Evolutionary conservation across 805 yeast genomes (phyloP).

Genomic region (Kodamaea hsintzibuensis): DNA sequence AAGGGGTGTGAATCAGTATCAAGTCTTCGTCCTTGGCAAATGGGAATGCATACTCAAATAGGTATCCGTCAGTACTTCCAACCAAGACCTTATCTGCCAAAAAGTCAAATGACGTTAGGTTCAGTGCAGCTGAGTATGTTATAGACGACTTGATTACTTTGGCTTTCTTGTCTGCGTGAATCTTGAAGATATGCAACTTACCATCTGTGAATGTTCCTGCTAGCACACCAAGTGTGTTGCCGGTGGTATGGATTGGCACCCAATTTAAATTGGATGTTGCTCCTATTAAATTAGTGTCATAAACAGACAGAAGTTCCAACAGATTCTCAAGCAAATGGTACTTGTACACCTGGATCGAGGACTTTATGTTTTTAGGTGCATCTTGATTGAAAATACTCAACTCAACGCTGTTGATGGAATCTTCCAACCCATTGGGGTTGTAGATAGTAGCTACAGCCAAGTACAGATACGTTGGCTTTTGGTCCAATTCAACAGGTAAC

Average conservation of each 20-base stretch:
- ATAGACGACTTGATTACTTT: slow-evolving; percentile 14
- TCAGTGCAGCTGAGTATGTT: slow-evolving; percentile 10
- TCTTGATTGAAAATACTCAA: slow-evolving; percentile 30
- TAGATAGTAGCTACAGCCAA: slow-evolving; percentile 54
- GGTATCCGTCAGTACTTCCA: slow-evolving; percentile 59
- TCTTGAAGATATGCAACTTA: slow-evolving; percentile 46
- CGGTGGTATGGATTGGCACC: slow-evolving; percentile 34
- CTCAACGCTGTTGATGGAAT: slow-evolving; percentile 24
- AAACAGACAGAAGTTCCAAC: slow-evolving; percentile 29
- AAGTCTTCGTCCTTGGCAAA: slow-evolving; percentile 5
- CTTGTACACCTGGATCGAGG: slow-evolving; percentile 49
- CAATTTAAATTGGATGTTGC: slow-evolving; percentile 42
- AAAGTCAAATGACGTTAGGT: slow-evolving; percentile 51
- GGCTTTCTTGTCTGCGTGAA: slow-evolving; percentile 20
- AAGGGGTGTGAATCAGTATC: slow-evolving; percentile 22
- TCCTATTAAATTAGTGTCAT: slow-evolving; percentile 43
- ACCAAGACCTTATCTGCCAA: slow-evolving; percentile 47
- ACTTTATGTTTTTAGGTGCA: slow-evolving; percentile 16
- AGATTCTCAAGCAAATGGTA: slow-evolving; percentile 28
- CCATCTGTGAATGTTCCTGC: slow-evolving; percentile 62
- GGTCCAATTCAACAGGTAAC: slow-evolving; percentile 35
- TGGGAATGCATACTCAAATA: slow-evolving; percentile 58
- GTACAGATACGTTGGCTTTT: slow-evolving; percentile 28
- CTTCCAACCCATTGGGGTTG: slow-evolving; percentile 21
- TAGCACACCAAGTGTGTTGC: slow-evolving; percentile 42